Conservation (phyloP, 2,329 filamentous ascomycete genomes). For the Ceratocystis diversiconidia region DNA sequence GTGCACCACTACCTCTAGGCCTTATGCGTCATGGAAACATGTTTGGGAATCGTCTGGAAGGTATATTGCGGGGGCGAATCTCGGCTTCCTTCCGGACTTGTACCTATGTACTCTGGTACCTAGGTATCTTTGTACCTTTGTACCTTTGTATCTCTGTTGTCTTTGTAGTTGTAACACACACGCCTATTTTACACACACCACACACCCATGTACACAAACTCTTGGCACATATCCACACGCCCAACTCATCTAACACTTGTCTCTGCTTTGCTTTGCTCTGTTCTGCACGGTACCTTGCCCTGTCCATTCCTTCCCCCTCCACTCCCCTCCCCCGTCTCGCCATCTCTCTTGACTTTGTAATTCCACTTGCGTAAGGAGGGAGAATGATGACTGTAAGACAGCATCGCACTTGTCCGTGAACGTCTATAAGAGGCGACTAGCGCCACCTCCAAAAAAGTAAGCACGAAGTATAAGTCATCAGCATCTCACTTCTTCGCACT, state of each 20-base stretch:
- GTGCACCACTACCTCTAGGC: background rate
- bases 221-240: background rate
- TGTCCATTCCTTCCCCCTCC: background rate
- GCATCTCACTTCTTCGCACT: background rate
- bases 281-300: background rate
- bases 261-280: too few species aligned
- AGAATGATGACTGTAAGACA: background rate
- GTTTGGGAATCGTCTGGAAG: conserved; percentile 9
- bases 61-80: conserved; percentile 9
- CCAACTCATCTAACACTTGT: too few species aligned
- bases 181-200: background rate
- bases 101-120: background rate
- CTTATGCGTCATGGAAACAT: conserved; percentile 5
- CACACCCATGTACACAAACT: background rate
- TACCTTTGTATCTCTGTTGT: background rate
- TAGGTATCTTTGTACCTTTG: background rate
- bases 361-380: background rate
- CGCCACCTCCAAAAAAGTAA: background rate
- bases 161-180: background rate
- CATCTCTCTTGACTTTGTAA: background rate
- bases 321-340: background rate
- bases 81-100: conserved; percentile 13
- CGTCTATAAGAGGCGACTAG: background rate
- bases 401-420: background rate
- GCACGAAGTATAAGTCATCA: background rate